These are phyloP conservation scores for Annulohypoxylon nitens DNA, from an alignment of 495 filamentous ascomycete species.

Conservation along the genomic window DNA sequence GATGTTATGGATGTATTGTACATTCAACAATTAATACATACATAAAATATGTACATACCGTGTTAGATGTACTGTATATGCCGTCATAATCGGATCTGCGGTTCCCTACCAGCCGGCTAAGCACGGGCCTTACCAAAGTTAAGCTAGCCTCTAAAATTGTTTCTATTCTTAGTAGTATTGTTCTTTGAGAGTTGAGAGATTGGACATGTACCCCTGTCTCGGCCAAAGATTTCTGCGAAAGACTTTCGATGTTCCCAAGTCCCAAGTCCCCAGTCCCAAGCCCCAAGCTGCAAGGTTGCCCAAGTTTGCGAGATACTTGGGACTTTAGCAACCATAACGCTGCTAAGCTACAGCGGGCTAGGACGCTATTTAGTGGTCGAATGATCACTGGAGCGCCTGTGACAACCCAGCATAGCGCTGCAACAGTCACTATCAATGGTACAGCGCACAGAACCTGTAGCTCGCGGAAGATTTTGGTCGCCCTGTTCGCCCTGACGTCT, in stretches of 20 bases:
- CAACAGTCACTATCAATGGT: neutral
- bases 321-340: slow-evolving; percentile 16
- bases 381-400: slow-evolving; percentile 44
- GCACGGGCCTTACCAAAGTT: slow-evolving; percentile 26
- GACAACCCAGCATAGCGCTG: slow-evolving; percentile 26
- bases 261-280: too few species aligned
- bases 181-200: slow-evolving; percentile 5
- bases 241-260: slow-evolving; percentile 6
- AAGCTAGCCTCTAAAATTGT: slow-evolving; percentile 14
- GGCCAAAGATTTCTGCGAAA: slow-evolving; percentile 44
- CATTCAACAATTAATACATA: slow-evolving; percentile 7
- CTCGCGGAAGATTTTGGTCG: neutral
- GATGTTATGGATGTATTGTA: slow-evolving; percentile 10
- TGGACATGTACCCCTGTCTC: slow-evolving; percentile 25
- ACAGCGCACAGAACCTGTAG: neutral
- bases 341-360: slow-evolving; percentile 18
- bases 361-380: slow-evolving; percentile 22
- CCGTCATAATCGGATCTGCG: slow-evolving; percentile 26
- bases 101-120: slow-evolving; percentile 25
- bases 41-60: slow-evolving; percentile 12
- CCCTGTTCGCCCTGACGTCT: slow-evolving; percentile 34
- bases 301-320: slow-evolving; percentile 17
- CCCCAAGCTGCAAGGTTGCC: slow-evolving; percentile 6
- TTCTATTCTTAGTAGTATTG: slow-evolving; percentile 41
- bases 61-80: slow-evolving; percentile 18